Evolutionary conservation across 108 stramenopile genomes (phyloP).

Genomic region (Skeletonema grethae): DNA sequence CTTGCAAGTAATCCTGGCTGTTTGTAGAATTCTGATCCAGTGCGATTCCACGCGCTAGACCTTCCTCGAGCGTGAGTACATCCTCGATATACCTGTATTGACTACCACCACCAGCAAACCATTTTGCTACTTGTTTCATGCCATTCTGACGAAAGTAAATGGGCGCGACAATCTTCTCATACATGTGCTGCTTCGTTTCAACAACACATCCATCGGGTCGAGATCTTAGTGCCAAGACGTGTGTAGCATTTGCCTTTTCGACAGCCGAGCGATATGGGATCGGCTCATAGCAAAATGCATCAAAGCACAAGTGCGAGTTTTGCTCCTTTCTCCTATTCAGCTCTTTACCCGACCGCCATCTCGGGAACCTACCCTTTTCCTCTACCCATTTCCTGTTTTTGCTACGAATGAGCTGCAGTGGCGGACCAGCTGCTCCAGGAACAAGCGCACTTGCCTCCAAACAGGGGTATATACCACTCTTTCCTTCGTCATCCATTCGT

Average conservation of each 20-base stretch:
- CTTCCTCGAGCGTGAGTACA: conserved; percentile 49
- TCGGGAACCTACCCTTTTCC: conserved; percentile 23
- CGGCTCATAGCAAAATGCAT: conserved; percentile 57
- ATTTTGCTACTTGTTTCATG: conserved; percentile 44
- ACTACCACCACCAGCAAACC: conserved; percentile 44
- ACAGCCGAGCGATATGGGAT: conserved; percentile 57
- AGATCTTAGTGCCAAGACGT: conserved; percentile 50
- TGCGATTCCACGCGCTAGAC: conserved; percentile 41
- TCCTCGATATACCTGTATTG: conserved; percentile 61
- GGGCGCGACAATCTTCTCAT: conserved; percentile 53
- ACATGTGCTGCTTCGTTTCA: conserved; percentile 49
- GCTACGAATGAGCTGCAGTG: conserved; percentile 47
- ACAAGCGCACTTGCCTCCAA: conserved; percentile 52
- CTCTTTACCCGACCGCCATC: conserved; percentile 22
- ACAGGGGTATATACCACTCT: conserved; percentile 50
- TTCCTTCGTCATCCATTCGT: conserved; percentile 36
- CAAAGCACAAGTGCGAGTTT: conserved; percentile 48
- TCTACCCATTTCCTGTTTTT: conserved; percentile 35
- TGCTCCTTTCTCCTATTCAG: conserved; percentile 25
- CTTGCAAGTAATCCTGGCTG: conserved; percentile 9
- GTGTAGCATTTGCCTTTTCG: conserved; percentile 51
- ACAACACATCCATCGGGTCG: conserved; percentile 51
- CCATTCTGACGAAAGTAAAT: conserved; percentile 51
- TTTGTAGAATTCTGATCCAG: conserved; percentile 13
- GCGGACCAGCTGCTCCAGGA: conserved; percentile 51